Base-by-base conservation (phyloP, 139 green algal species). In the Astrephomene gubernaculifera region DNA sequence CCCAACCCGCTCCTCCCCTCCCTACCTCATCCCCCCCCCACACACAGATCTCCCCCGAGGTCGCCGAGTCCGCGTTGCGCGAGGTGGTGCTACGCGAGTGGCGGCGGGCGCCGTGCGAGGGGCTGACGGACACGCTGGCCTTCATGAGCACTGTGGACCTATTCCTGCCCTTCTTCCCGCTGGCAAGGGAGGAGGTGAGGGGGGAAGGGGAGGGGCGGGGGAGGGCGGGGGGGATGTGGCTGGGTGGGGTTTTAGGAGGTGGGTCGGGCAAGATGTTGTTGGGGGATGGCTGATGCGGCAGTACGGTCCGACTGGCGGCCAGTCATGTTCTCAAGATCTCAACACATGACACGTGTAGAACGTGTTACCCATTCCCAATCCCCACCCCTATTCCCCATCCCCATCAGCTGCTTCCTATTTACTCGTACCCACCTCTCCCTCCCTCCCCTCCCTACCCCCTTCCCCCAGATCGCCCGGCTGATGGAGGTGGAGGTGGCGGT, bases 111-210 rank as follows among this genome's bases (percentile, higher is more conserved):
- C 27, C 36, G 4, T 82, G 68, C 45, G 83, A 88, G 73, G 57
- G 29, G 22, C 43, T 69, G 39, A 57, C 68, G 14, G 70, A 87
- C 60, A 69, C 71, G 4, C 69, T 87, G 57, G 25, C 70, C 4
- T 81, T 87, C 39, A 33, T 3, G 2, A 35, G 71, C 39, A 64
- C 63, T 31, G 69, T 87, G 22, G 41, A 82, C 71, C 61, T 82
- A 31, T 87, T 74, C 71, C 54, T 87, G 71, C 71, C 79, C 45
- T 86, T 79, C 79, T 67, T 86, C 36, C 79, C 79, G 38, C 79
- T 86, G 35, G 68, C 64, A 9, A 33, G 79, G 27, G 6, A 54
- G 17, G 65, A 86, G n/a, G 79, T 86, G 45, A 39, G 64, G 19
- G n/a, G 43, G 3, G 45, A 21, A 57, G 49, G 49, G 49, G 49